These are phyloP conservation scores for Pelargonium nanum DNA, from an alignment of 345 rosid genomes.

Conservation along the genomic window DNA sequence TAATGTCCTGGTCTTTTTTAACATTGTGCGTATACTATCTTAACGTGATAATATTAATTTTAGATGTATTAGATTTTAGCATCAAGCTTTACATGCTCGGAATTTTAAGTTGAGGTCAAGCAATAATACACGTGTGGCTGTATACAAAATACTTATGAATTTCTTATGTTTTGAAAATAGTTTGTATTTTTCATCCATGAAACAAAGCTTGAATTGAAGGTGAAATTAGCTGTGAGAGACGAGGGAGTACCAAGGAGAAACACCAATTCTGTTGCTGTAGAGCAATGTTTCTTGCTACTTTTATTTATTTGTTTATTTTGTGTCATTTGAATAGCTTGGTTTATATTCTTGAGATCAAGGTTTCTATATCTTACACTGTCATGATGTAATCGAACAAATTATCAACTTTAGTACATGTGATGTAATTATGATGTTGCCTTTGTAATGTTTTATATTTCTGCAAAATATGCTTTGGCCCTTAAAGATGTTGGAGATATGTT, in stretches of 20 bases:
- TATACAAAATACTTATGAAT: neutral
- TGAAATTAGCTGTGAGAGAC: neutral
- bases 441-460: neutral
- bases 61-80: neutral
- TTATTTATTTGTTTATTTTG: no score
- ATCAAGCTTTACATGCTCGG: neutral
- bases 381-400: neutral
- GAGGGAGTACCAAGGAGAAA: neutral
- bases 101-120: neutral
- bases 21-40: no score
- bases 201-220: neutral
- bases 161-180: neutral
- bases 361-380: neutral
- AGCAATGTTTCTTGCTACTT: neutral
- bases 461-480: neutral
- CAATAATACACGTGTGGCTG: neutral
- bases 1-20: no score
- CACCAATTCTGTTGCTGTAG: neutral
- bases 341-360: neutral
- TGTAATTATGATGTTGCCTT: neutral
- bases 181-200: neutral
- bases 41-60: neutral
- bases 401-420: neutral
- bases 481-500: neutral
- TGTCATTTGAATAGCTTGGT: neutral